Evolutionary conservation across 2,329 filamentous ascomycete genomes (phyloP).

Genomic region (Colletotrichum sp.): DNA sequence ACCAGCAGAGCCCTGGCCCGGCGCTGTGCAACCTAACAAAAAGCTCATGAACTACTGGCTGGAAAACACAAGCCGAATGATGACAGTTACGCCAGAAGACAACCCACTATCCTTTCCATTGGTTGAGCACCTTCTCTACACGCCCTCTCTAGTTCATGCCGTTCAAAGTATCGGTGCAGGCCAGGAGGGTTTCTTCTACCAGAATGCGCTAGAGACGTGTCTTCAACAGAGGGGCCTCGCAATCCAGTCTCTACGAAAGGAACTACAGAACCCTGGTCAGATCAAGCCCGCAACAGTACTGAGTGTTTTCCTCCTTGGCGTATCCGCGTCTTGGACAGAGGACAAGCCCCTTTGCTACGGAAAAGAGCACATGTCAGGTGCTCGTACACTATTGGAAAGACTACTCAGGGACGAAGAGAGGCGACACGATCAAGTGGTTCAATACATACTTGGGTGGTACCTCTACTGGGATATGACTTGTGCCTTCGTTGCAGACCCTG

Average conservation of each 20-base stretch:
- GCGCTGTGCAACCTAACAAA: not conserved
- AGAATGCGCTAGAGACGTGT: not conserved
- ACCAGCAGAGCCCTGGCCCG: not conserved
- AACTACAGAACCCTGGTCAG: not conserved
- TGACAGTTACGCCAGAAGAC: not conserved
- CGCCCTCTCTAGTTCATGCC: not conserved
- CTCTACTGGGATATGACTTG: not conserved
- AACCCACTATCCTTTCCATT: not conserved
- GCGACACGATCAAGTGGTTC: not conserved
- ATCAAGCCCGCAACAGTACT: not conserved
- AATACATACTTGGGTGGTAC: not conserved
- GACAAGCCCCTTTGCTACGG: not conserved
- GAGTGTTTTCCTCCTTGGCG: not conserved
- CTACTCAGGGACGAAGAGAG: not conserved
- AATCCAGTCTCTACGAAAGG: not conserved
- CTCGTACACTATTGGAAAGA: not conserved
- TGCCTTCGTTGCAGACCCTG: not conserved
- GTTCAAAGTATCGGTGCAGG: not conserved
- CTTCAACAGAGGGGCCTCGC: not conserved
- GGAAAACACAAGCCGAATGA: not conserved
- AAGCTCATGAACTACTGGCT: not conserved
- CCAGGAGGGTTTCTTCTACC: not conserved
- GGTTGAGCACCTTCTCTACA: not conserved
- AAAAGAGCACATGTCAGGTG: not conserved
- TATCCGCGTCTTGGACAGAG: not conserved